Percentiles rank a stretch among this genome's conserved stretches.
Evolutionary conservation across 768 basidiomycete species (phyloP).

Genomic region (Termitomyces sp.): DNA sequence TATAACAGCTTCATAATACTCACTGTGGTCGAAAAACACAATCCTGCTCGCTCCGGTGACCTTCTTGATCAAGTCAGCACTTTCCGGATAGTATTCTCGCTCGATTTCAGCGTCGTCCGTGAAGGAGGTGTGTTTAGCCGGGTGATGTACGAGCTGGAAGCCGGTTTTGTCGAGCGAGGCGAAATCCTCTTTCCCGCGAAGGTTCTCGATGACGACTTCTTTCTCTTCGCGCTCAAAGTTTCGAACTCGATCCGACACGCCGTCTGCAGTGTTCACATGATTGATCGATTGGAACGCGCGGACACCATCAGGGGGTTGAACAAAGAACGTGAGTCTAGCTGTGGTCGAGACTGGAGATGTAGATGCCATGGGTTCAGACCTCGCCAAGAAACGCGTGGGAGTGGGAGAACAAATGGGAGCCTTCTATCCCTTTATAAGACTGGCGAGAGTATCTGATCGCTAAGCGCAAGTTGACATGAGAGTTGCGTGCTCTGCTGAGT

Average conservation of each 20-base stretch:
- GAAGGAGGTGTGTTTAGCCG: conserved; percentile 41
- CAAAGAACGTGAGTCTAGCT: conserved; percentile 10
- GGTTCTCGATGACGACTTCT: conserved; percentile 41
- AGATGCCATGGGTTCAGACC: not conserved
- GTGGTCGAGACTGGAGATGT: conserved; percentile 7
- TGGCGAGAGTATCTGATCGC: not conserved
- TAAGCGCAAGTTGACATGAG: not conserved
- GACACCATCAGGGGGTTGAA: conserved; percentile 20
- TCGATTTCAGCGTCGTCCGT: conserved; percentile 39
- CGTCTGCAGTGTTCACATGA: conserved; percentile 17
- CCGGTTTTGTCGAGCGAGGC: conserved; percentile 43
- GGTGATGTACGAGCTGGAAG: conserved; percentile 30
- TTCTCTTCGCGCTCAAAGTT: conserved; percentile 16
- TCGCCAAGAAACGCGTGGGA: not conserved
- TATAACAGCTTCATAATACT: conserved; percentile 13
- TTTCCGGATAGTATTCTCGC: conserved; percentile 54
- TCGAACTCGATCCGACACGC: conserved; percentile 14
- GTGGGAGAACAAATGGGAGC: not conserved
- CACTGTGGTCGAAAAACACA: conserved; percentile 62
- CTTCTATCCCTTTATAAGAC: not conserved
- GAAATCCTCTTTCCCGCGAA: conserved; percentile 43
- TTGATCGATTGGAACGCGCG: conserved; percentile 21
- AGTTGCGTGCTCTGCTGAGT: conserved; percentile 1
- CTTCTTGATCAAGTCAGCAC: conserved; percentile 47
- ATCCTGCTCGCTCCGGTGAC: conserved; percentile 52